phyloP scores from a whole-genome alignment of 75 land plant species.

The Pinus tabuliformis region DNA sequence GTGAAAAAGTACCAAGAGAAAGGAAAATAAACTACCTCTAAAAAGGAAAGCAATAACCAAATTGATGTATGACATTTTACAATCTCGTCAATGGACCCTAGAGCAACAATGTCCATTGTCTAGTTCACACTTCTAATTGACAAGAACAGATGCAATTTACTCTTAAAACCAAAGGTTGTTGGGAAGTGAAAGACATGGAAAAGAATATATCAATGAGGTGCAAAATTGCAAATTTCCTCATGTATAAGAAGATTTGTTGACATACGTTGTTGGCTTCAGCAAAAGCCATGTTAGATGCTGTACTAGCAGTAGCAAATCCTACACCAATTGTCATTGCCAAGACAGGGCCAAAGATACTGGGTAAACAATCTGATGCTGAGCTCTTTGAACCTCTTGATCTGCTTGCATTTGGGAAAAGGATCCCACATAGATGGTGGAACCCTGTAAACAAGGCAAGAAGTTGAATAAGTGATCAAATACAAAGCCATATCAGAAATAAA shows the following conservation, averaged over 20 bases:
- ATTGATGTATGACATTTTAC: too few species aligned
- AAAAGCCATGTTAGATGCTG: neutral
- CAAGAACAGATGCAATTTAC: too few species aligned
- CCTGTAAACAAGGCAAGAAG: conserved; percentile 2
- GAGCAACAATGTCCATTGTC: too few species aligned
- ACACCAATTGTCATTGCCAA: neutral
- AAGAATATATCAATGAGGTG: neutral
- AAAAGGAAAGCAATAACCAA: neutral
- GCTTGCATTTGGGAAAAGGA: conserved; percentile 1
- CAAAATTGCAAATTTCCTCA: neutral
- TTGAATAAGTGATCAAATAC: neutral
- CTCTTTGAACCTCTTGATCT: neutral
- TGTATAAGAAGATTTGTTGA: neutral
- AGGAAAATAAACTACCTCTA: neutral
- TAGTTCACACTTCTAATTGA: too few species aligned
- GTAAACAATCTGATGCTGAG: neutral
- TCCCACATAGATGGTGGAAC: conserved; percentile 3
- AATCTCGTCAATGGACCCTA: too few species aligned
- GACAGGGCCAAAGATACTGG: neutral
- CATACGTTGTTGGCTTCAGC: conserved; percentile 5
- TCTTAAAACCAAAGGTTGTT: neutral
- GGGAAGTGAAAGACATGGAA: neutral
- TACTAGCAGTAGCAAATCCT: neutral
- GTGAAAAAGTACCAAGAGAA: neutral
- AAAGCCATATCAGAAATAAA: neutral